Base-by-base conservation (phyloP, 495 filamentous ascomycete genomes). In the Acidomyces sp. region DNA sequence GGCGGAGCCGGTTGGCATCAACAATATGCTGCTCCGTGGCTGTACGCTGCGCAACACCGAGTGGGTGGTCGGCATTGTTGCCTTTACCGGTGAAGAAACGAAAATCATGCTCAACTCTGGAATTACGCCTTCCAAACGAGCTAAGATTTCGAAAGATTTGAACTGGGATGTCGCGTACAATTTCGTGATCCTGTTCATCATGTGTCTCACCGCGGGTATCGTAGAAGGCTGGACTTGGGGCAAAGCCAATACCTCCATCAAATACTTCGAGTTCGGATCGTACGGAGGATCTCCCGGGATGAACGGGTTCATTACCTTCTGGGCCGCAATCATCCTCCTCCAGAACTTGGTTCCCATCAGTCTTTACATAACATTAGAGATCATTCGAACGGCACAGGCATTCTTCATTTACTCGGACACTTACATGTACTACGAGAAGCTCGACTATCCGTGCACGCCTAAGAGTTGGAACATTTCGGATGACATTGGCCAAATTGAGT, bases 71-170 rank as follows among this genome's bases (percentile, higher is more conserved):
- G 92, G 88, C 41, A 71, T 99, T n/a, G 92, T 96, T 34, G 66
- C 93, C 26, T 99, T 93, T 66, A 99, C 92, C 18, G 92, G 92
- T 27, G 78, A 82, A 51, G 92, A 99, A 53, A 94, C 92, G 16
- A 99, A 96, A 65, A 96, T 96, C 59, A 99, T 99, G 92, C 79
- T 95, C 63, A 99, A 99, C 58, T 80, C 92, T 9, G 92, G 92
- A 39, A 82, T 85, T 33, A 96, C 92, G n/a, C 92, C 92, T 6
- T 92, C 76, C 49, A 99, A 99, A 63, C 79, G 88, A 46, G 73
- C 92, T 30, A 75, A 82, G 34, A 86, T 99, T 54, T 79, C 85
- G 25, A 80, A 81, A 49, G 86, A 94, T 54, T 66, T 99, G 32
- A 96, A 96, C 61, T 92, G 86, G 77, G 90, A 94, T 60, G 90